Evolutionary conservation across 148 eudicot species (phyloP), one percentile per base, ranked within the genome.

Genomic region (Spergularia bocconei): DNA sequence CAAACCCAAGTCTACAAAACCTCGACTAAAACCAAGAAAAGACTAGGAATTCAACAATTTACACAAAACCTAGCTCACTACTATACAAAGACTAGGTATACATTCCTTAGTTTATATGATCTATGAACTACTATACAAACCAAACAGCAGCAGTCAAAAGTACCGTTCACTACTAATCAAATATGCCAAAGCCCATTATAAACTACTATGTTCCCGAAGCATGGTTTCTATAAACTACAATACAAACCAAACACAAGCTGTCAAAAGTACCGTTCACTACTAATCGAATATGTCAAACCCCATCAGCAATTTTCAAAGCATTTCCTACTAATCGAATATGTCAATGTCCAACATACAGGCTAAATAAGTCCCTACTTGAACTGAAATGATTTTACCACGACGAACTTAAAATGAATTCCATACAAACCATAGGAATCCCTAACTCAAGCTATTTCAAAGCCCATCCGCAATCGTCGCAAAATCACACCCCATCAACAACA

Each of bases 241-340:
- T 11, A 55, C 44, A 29, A 29, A 29, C 33, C 33, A 29, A 29
- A 19, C 70, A n/a, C 16, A 67, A 67, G 12, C 53, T 3, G 54
- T 23, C 19, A 67, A 17, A n/a, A 67, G 70, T 11, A 69, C 19
- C 51, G 13, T 69, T 59, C 70, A 52, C 21, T 51, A 53, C 60
- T 58, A 65, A 41, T 36, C 67, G 16, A 60, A 47, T 15, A 60
- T 23, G 19, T 33, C 33, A 29, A 29, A 29, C 33, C 33, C 2
- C 33, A 29, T 29, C 33, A 29, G 33, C 33, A 29, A 29, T 29
- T 29, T 1, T 29, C 33, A 29, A 29, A 29, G 33, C 1, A 29
- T 29, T 29, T 29, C 2, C 33, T 29, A 29, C 33, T 29, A 29
- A 29, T 29, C 33, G 33, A 29, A 29, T 29, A 29, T 29, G 33